These are phyloP conservation scores for Metschnikowia vanudenii DNA, from an alignment of 805 yeast species.

Conservation along the genomic window DNA sequence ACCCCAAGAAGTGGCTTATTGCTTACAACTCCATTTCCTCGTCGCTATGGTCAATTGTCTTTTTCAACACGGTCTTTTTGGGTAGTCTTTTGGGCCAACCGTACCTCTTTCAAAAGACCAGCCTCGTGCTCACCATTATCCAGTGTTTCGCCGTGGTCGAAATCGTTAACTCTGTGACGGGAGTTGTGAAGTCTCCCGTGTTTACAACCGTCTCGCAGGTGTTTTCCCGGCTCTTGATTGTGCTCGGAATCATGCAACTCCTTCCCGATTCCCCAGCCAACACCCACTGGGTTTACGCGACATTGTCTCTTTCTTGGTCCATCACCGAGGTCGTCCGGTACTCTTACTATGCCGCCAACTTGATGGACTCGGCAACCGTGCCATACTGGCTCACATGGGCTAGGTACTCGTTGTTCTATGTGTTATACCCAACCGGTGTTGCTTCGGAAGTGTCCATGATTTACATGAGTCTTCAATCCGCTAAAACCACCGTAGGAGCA, in stretches of 20 bases:
- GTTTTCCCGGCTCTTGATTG: conserved; percentile 76
- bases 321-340: conserved; percentile 90
- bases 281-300: conserved; percentile 55
- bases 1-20: conserved; percentile 38
- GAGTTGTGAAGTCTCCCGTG: conserved; percentile 82
- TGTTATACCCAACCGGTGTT: conserved; percentile 92
- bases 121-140: conserved; percentile 55
- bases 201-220: conserved; percentile 87
- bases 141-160: conserved; percentile 83
- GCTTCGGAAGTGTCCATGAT: conserved; percentile 73
- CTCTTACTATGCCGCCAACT: conserved; percentile 75
- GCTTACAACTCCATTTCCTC: conserved; percentile 44
- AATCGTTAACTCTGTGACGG: conserved; percentile 71
- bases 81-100: conserved; percentile 57
- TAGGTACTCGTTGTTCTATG: conserved; percentile 79
- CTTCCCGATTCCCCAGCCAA: conserved; percentile 73
- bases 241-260: conserved; percentile 74
- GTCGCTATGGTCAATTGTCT: conserved; percentile 41
- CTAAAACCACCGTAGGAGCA: conserved; percentile 49
- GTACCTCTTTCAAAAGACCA: conserved; percentile 57
- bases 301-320: conserved; percentile 85
- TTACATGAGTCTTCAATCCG: conserved; percentile 67
- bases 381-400: conserved; percentile 62
- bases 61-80: conserved; percentile 40
- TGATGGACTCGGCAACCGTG: conserved; percentile 49